Conservation (phyloP, 2,329 filamentous ascomycete genomes). For the Fusarium tricinctum region DNA sequence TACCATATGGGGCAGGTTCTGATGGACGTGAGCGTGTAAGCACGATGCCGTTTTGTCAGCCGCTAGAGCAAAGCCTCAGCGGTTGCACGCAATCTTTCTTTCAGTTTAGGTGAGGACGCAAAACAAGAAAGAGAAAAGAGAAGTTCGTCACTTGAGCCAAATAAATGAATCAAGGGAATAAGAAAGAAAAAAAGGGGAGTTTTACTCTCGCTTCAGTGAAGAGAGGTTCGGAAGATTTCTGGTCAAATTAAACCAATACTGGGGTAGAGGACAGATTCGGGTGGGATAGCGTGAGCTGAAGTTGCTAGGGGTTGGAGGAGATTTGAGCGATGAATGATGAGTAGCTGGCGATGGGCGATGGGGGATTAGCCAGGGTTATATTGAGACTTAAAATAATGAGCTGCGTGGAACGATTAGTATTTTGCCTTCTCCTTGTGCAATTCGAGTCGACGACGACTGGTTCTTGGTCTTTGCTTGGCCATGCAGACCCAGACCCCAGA, state of each 20-base stretch:
- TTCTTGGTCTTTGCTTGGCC: constrained; percentile 39
- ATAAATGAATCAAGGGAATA: background rate
- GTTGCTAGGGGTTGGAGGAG: constrained; percentile 21
- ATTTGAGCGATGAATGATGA: constrained; percentile 20
- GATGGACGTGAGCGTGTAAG: constrained; percentile 43
- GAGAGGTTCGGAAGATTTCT: constrained; percentile 26
- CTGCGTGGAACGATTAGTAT: constrained; percentile 26
- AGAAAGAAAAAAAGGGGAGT: constrained; percentile 29
- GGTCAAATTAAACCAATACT: constrained; percentile 43
- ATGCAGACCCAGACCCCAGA: background rate
- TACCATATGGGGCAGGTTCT: constrained; percentile 46
- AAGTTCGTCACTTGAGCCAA: constrained; percentile 23
- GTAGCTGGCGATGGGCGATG: constrained; percentile 2
- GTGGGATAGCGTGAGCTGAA: constrained; percentile 18
- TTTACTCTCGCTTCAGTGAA: constrained; percentile 34
- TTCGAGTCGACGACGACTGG: background rate
- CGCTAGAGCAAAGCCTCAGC: constrained; percentile 38
- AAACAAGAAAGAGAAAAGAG: constrained; percentile 5
- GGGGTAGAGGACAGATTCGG: constrained; percentile 21
- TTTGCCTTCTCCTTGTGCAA: background rate
- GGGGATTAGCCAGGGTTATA: constrained; percentile 44
- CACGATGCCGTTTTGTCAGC: constrained; percentile 45
- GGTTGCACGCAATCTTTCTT: constrained; percentile 26
- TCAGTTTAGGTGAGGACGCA: background rate
- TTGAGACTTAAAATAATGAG: constrained; percentile 37